These are phyloP conservation scores for Collybia nuda DNA, from an alignment of 768 basidiomycete genomes.

Conservation along the genomic window DNA sequence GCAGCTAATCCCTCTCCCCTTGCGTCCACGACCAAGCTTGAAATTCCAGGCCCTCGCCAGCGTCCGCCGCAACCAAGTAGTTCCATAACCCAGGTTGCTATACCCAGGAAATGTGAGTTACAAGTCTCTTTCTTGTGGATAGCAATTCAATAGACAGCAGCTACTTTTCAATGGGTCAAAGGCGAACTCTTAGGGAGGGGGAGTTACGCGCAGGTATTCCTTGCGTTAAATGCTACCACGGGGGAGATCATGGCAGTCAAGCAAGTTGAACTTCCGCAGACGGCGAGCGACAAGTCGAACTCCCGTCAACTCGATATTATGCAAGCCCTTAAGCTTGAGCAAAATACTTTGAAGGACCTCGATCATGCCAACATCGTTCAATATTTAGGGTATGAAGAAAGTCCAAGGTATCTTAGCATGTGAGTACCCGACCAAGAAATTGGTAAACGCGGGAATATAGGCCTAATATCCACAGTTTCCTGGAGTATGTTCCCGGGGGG, in stretches of 20 bases:
- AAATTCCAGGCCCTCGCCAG: too few relatives aligned
- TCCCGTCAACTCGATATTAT: constrained; percentile 66
- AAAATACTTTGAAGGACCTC: constrained; percentile 80
- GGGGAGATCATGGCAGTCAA: constrained; percentile 96
- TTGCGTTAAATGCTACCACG: constrained; percentile 85
- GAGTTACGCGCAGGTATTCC: constrained; percentile 91
- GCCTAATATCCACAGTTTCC: constrained; percentile 54
- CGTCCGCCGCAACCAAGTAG: too few relatives aligned
- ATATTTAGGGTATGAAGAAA: constrained; percentile 88
- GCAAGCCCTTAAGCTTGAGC: constrained; percentile 83
- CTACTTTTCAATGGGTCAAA: constrained; percentile 88
- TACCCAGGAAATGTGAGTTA: constrained; percentile 12
- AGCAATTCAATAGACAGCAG: constrained; percentile 21
- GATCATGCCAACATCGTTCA: constrained; percentile 92
- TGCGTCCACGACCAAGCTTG: too few relatives aligned
- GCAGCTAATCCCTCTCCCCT: not conserved
- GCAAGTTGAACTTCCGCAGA: constrained; percentile 86
- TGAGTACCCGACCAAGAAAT: constrained; percentile 32
- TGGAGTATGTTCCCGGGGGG: constrained; percentile 97
- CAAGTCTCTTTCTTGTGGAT: not conserved
- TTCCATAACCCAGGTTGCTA: too few relatives aligned
- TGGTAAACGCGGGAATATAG: not conserved
- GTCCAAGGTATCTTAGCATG: constrained; percentile 74
- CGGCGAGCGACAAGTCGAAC: constrained; percentile 67
- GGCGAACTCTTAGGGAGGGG: constrained; percentile 93